Conservation (phyloP, 2,329 filamentous ascomycete genomes). For the Colletotrichum orbiculare region DNA sequence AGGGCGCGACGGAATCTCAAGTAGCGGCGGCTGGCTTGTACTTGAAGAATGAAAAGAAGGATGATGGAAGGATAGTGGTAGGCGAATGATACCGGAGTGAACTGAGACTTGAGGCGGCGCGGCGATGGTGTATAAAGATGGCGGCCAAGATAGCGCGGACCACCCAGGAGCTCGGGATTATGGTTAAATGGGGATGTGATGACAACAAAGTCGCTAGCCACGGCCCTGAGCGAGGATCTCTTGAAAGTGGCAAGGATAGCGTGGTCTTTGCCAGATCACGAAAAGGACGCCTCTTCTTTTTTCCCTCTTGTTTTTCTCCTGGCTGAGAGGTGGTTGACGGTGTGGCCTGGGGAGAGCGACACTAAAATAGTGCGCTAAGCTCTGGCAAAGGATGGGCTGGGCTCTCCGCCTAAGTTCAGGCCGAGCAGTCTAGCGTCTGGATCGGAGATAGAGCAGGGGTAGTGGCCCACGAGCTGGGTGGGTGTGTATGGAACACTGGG, state of each 20-base stretch:
- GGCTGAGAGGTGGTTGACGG: slow-evolving; percentile 30
- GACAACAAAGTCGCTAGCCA: slow-evolving; percentile 38
- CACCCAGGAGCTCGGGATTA: slow-evolving; percentile 38
- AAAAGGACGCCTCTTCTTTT: slow-evolving; percentile 34
- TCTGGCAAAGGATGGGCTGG: slow-evolving; percentile 37
- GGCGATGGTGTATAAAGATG: slow-evolving; percentile 39
- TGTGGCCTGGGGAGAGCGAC: slow-evolving; percentile 38
- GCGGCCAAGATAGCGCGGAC: slow-evolving; percentile 38
- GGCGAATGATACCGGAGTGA: slow-evolving; percentile 29
- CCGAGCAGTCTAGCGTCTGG: slow-evolving; percentile 37
- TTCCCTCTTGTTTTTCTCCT: slow-evolving; percentile 14
- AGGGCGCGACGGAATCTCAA: slow-evolving; percentile 29
- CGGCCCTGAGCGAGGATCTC: slow-evolving; percentile 40
- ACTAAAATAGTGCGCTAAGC: slow-evolving; percentile 40
- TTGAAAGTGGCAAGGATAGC: slow-evolving; percentile 38
- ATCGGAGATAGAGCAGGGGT: slow-evolving; percentile 38
- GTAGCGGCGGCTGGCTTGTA: slow-evolving; percentile 32
- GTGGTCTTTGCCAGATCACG: slow-evolving; percentile 38
- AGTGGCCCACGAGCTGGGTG: slow-evolving; percentile 29
- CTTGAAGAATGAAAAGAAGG: slow-evolving; percentile 37
- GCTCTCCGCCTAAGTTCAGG: slow-evolving; percentile 36
- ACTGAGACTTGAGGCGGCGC: slow-evolving; percentile 39
- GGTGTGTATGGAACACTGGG: slow-evolving; percentile 27
- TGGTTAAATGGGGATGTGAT: slow-evolving; percentile 39
- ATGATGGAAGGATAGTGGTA: slow-evolving; percentile 30